phyloP scores from a whole-genome alignment of 202 grass and related monocot genomes.

The Elaeis oleifera region DNA sequence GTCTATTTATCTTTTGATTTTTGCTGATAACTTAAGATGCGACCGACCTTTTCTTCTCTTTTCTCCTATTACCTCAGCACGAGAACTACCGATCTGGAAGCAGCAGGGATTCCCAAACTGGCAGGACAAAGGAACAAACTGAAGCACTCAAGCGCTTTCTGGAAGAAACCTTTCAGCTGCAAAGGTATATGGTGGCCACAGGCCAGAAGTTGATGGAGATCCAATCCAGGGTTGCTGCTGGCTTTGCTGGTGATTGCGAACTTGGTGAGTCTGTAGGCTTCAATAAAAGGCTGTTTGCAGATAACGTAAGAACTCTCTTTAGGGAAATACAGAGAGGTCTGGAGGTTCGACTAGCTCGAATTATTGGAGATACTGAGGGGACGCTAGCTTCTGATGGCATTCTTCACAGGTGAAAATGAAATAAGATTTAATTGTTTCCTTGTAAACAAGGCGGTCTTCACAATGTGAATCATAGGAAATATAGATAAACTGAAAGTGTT shows the following conservation, averaged over 20 bases:
- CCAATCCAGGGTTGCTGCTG: conserved; percentile 42
- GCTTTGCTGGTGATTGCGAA: conserved; percentile 10
- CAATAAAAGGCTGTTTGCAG: conserved; percentile 56
- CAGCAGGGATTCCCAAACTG: conserved; percentile 17
- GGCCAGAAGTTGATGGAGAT: conserved; percentile 81
- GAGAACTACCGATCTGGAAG: conserved; percentile 40
- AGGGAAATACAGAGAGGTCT: conserved; percentile 76
- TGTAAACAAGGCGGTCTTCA: too few species aligned
- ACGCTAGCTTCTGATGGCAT: conserved; percentile 76
- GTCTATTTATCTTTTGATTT: background rate
- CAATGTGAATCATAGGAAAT: too few species aligned
- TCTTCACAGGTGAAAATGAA: conserved; percentile 35
- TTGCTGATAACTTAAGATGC: background rate
- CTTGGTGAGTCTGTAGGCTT: conserved; percentile 30
- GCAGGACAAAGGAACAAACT: conserved; percentile 32
- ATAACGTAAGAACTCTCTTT: conserved; percentile 55
- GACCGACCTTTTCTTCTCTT: background rate
- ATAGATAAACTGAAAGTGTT: too few species aligned
- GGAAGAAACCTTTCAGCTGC: conserved; percentile 85
- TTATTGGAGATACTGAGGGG: conserved; percentile 78
- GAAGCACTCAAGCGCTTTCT: conserved; percentile 45
- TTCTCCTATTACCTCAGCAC: conserved; percentile 23
- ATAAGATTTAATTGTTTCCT: background rate
- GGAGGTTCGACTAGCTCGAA: conserved; percentile 55
- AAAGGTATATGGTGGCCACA: conserved; percentile 69